Conservation (phyloP, 2,329 filamentous ascomycete species). For the Claviceps sorghi region DNA sequence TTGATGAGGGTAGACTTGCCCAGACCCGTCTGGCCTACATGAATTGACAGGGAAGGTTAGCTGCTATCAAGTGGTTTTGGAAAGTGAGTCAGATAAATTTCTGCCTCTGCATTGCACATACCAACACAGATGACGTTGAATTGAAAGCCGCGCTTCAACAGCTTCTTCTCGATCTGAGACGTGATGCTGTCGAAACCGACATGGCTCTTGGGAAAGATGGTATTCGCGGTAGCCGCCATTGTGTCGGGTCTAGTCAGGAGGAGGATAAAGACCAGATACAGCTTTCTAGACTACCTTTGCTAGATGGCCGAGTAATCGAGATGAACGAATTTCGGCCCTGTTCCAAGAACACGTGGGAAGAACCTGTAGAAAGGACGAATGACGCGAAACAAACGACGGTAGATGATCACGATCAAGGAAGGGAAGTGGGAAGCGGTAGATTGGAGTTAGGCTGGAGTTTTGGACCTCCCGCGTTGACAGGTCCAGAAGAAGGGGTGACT, state of each 20-base stretch:
- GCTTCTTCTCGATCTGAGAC: slow-evolving; percentile 97
- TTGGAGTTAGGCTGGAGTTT: slow-evolving; percentile 4
- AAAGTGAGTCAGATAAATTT: slow-evolving; percentile 1
- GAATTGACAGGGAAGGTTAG: slow-evolving; percentile 7
- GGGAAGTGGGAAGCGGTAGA: slow-evolving; percentile 1
- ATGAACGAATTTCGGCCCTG: slow-evolving; percentile 10
- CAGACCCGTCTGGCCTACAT: slow-evolving; percentile 83
- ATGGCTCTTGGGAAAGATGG: slow-evolving; percentile 86
- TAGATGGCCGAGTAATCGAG: slow-evolving; percentile 14
- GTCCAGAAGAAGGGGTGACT: slow-evolving; percentile 21
- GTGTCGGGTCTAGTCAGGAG: slow-evolving; percentile 33
- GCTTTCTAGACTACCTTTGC: neutral
- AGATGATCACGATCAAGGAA: slow-evolving; percentile 4
- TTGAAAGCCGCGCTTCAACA: slow-evolving; percentile 98
- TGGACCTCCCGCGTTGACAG: slow-evolving; percentile 2
- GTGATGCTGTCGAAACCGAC: slow-evolving; percentile 99
- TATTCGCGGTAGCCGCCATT: slow-evolving; percentile 51
- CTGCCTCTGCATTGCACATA: slow-evolving; percentile 36
- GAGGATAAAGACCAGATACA: neutral
- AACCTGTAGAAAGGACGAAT: slow-evolving; percentile 8
- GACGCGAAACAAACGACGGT: slow-evolving; percentile 10
- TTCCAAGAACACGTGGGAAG: slow-evolving; percentile 22
- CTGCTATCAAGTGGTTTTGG: slow-evolving; percentile 1
- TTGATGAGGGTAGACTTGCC: slow-evolving; percentile 99
- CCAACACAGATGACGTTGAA: slow-evolving; percentile 99